Evolutionary conservation across 768 basidiomycete genomes (phyloP).

Genomic region (Termitomyces sp.): DNA sequence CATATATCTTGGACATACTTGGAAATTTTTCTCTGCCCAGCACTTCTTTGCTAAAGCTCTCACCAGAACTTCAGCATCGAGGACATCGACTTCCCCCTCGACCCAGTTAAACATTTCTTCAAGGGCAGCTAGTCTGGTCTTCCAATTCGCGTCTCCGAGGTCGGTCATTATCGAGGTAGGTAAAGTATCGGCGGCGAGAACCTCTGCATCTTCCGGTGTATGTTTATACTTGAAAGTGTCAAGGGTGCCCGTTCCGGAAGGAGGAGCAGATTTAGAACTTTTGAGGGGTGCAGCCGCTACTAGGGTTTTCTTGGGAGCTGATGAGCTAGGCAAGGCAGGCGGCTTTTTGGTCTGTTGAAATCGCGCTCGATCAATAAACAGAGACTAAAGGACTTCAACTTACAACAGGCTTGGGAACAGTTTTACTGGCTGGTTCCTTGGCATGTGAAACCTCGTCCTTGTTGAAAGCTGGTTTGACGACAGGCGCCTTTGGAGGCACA

Average conservation of each 20-base stretch:
- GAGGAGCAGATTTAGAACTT: slow-evolving; percentile 41
- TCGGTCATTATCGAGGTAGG: slow-evolving; percentile 67
- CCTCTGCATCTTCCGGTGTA: slow-evolving; percentile 88
- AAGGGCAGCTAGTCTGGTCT: slow-evolving; percentile 78
- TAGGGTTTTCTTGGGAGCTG: slow-evolving; percentile 39
- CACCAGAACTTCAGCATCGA: slow-evolving; percentile 87
- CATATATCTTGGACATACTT: slow-evolving; percentile 42
- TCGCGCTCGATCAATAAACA: slow-evolving; percentile 1
- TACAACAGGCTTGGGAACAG: slow-evolving; percentile 43
- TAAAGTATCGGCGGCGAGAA: slow-evolving; percentile 64
- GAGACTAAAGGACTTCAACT: slow-evolving; percentile 11
- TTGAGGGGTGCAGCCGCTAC: slow-evolving; percentile 30
- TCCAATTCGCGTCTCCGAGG: slow-evolving; percentile 91
- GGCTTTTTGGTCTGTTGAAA: slow-evolving; percentile 47
- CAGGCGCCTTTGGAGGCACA: slow-evolving; percentile 12
- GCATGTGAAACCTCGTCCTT: slow-evolving; percentile 12
- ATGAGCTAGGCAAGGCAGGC: slow-evolving; percentile 23
- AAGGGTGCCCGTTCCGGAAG: slow-evolving; percentile 47
- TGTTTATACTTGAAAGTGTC: slow-evolving; percentile 92
- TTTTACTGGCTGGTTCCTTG: slow-evolving; percentile 47
- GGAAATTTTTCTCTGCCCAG: slow-evolving; percentile 99
- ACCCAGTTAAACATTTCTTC: slow-evolving; percentile 87
- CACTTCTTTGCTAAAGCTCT: slow-evolving; percentile 88
- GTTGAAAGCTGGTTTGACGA: slow-evolving; percentile 3
- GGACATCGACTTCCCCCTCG: slow-evolving; percentile 52